A percentile compares a stretch with the other conserved stretches of the same genome.
These are phyloP conservation scores for Cordyceps sp. DNA, from an alignment of 2,329 filamentous ascomycete genomes.

Conservation along the genomic window DNA sequence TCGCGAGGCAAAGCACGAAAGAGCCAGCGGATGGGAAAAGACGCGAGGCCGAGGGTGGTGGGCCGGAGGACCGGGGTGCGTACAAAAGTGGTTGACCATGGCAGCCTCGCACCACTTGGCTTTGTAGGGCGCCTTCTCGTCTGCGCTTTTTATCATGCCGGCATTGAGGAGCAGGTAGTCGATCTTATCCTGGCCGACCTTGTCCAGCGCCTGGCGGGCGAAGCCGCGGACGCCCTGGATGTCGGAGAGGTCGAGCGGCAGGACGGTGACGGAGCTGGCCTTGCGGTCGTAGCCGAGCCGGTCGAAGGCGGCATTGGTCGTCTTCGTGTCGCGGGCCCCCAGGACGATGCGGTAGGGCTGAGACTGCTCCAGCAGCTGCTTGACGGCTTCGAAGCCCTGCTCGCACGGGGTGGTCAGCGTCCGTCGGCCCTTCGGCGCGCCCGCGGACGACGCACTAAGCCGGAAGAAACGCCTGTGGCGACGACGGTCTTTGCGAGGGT, in stretches of 20 bases:
- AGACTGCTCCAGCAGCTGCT: slow-evolving; percentile 27
- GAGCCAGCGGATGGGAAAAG: too few relatives aligned
- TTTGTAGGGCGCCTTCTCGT: slow-evolving; percentile 18
- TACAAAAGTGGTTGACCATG: slow-evolving; percentile 36
- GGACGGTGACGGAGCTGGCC: slow-evolving; percentile 23
- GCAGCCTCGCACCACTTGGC: slow-evolving; percentile 32
- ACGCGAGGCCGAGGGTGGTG: too few relatives aligned
- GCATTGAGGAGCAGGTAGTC: slow-evolving; percentile 35
- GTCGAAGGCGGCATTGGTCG: slow-evolving; percentile 23
- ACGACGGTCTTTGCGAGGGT: slow-evolving; percentile 1
- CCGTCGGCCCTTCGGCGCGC: neutral
- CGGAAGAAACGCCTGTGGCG: slow-evolving; percentile 2
- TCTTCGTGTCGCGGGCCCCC: slow-evolving; percentile 27
- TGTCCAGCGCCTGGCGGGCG: slow-evolving; percentile 23
- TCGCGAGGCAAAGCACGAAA: neutral
- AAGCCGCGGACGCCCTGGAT: slow-evolving; percentile 27
- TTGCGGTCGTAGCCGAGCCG: slow-evolving; percentile 22
- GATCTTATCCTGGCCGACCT: slow-evolving; percentile 22
- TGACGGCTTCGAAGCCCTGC: slow-evolving; percentile 35
- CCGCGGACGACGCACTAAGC: neutral
- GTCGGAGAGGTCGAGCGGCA: slow-evolving; percentile 30
- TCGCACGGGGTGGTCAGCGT: neutral
- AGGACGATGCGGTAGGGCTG: slow-evolving; percentile 31
- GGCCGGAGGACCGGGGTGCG: too few relatives aligned
- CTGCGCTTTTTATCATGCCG: slow-evolving; percentile 19